A percentile compares a stretch with the other conserved stretches of the same genome.
Evolutionary conservation across 2,329 filamentous ascomycete genomes (phyloP).

Genomic region (Verticillium albo-atrum): DNA sequence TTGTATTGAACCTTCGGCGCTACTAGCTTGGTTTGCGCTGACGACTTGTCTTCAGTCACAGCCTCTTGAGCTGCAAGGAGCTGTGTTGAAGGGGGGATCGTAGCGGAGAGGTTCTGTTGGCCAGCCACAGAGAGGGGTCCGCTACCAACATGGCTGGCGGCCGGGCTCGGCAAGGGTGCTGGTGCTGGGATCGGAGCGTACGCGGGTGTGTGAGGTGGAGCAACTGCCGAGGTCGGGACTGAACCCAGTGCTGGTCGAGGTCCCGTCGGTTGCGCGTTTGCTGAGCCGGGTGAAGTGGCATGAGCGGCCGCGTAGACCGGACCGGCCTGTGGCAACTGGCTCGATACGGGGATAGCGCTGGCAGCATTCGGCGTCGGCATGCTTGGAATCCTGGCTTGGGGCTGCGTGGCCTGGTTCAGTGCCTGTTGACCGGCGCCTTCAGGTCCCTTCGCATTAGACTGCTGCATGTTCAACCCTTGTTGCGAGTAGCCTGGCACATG

Average conservation of each 20-base stretch:
- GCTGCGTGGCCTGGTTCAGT: background rate
- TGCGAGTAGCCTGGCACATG: background rate
- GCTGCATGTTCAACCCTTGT: background rate
- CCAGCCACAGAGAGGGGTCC: background rate
- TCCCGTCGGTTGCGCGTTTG: background rate
- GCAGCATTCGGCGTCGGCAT: background rate
- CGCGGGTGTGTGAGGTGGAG: background rate
- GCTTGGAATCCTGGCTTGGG: background rate
- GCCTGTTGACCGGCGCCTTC: background rate
- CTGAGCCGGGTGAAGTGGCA: background rate
- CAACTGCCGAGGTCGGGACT: background rate
- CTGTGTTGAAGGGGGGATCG: background rate
- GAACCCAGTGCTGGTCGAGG: background rate
- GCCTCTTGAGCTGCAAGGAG: background rate
- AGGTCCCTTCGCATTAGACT: background rate
- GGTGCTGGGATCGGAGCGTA: constrained; percentile 1
- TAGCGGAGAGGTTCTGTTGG: background rate
- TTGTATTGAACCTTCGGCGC: constrained; percentile 13
- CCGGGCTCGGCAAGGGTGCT: constrained; percentile 16
- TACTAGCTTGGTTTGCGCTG: constrained; percentile 2
- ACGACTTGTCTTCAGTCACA: background rate
- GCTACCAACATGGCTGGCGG: constrained; percentile 10
- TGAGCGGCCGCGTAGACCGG: background rate
- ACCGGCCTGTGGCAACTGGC: background rate
- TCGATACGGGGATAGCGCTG: background rate